Evolutionary conservation across 2,329 filamentous ascomycete species (phyloP), one percentile per base, ranked within the genome.

Genomic region (Stagonosporopsis cucurbitacearum): DNA sequence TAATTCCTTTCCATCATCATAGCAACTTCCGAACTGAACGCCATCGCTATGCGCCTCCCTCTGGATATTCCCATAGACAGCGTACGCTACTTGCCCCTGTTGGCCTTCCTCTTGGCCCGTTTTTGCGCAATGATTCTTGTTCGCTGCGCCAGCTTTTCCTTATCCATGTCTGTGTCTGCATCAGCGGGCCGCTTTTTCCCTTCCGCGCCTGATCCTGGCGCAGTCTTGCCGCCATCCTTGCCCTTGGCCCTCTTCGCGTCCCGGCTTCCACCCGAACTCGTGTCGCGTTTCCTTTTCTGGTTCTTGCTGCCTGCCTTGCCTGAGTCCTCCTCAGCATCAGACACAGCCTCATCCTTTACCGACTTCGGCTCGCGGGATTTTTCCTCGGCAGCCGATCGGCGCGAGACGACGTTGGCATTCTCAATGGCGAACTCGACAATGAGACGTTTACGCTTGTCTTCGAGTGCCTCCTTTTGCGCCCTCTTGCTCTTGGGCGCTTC

Each of bases 401-500:
- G 84, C 64, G 88, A 85, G n/a, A 99, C 89, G 1, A 99, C 95
- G 70, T 97, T 93, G 1, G 92, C 93, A 68, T 99, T 99, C 78
- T 99, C 95, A 73, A 99, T 96, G 19, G 95, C 92, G 73, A 99
- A 99, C 75, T 99, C 96, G 33, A 94, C 94, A 70, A 99, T 92
- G 47, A 99, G 79, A 12, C 95, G 84, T 77, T 95, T 93, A 73
- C 92, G 94, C 78, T 89, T 91, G 62, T 95, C 92, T 49, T 84
- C 75, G n/a, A 79, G 50, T 5, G 79, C 79, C 45, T 81, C 80
- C 15, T 71, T 69, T 0, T 66, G 65, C 2, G 61, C 61, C 46
- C 73, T 72, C 58, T 77, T 77, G 57, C 71, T 70, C 62, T 77
- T 80, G 19, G 71, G 72, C 54, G 69, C 70, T 60, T 83, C 85